Conservation (phyloP, 495 filamentous ascomycete species). For the Podospora anserina region DNA sequence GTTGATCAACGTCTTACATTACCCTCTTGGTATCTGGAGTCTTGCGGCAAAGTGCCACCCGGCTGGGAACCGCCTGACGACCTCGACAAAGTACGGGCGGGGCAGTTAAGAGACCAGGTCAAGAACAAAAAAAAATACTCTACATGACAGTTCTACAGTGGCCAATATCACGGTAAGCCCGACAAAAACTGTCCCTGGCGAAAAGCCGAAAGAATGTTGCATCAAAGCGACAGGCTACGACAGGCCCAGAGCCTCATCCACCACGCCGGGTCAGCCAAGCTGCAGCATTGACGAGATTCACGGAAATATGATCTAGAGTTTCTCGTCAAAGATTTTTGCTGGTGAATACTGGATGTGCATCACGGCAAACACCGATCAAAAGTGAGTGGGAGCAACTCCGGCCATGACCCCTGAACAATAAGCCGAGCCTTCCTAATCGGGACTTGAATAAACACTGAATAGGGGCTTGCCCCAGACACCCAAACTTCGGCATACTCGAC, state of each 20-base stretch:
- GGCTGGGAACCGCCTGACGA: neutral
- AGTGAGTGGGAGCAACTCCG: neutral
- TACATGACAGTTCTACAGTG: neutral
- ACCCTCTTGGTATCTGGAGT: neutral
- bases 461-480: conserved; percentile 3
- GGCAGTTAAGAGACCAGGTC: neutral
- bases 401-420: neutral
- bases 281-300: neutral
- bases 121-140: neutral
- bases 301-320: neutral
- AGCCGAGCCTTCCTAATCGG: conserved; percentile 25
- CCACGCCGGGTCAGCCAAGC: neutral
- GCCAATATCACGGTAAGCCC: neutral
- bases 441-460: conserved; percentile 39
- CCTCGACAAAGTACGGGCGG: neutral
- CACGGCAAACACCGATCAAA: neutral
- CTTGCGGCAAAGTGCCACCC: neutral
- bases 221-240: neutral
- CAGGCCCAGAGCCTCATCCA: neutral
- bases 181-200: neutral
- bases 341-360: neutral
- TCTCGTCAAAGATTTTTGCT: neutral
- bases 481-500: neutral
- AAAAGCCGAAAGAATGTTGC: neutral
- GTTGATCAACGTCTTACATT: neutral